Conservation (phyloP, 1,284 basidiomycete species). For the Takashimella tepidaria region DNA sequence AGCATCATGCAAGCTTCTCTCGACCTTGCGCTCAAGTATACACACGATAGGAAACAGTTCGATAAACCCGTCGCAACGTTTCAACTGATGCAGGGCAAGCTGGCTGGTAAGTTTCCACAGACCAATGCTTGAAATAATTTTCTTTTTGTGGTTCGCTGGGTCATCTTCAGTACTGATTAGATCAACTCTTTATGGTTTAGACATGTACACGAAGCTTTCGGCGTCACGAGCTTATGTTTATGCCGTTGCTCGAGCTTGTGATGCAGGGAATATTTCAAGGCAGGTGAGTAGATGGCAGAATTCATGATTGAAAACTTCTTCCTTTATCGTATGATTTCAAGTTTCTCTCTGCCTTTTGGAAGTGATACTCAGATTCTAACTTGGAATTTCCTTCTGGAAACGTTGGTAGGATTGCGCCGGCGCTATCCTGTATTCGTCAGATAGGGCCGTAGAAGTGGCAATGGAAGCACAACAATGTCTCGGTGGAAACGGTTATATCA, state of each 20-base stretch:
- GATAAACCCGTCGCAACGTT: constrained; percentile 81
- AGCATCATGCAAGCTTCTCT: constrained; percentile 96
- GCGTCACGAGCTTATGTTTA: constrained; percentile 89
- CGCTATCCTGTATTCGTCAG: constrained; percentile 83
- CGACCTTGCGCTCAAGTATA: constrained; percentile 79
- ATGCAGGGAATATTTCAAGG: constrained; percentile 72
- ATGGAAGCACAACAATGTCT: constrained; percentile 86
- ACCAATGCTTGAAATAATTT: no score
- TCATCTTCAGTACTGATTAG: background rate
- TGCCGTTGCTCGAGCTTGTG: constrained; percentile 83
- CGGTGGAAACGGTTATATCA: constrained; percentile 89
- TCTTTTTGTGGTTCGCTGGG: background rate
- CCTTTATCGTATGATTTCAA: no score
- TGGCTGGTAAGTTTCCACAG: constrained; percentile 44
- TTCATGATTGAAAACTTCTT: no score
- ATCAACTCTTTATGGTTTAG: constrained; percentile 35
- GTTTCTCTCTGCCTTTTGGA: no score
- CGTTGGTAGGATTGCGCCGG: constrained; percentile 93
- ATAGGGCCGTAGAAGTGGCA: constrained; percentile 83
- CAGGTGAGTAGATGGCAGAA: constrained; percentile 61
- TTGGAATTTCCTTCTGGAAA: no score
- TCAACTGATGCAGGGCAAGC: constrained; percentile 87
- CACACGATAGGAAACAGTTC: constrained; percentile 88
- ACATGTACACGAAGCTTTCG: constrained; percentile 93
- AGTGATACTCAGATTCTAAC: no score